Base-by-base conservation (phyloP, 352 stramenopile genomes). In the Phytophthora nicotianae region DNA sequence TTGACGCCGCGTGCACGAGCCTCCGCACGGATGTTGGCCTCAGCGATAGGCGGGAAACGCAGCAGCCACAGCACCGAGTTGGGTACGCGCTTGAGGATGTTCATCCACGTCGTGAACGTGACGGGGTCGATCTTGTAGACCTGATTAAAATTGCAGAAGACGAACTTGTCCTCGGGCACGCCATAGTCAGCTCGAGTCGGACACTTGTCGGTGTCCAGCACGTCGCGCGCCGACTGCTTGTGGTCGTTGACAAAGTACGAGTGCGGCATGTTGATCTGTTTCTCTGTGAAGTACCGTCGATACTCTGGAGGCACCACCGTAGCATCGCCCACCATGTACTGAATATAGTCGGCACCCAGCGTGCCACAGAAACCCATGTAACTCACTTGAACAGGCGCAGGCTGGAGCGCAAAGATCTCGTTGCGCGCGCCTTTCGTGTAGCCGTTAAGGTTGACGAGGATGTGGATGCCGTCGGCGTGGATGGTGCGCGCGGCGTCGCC, bases 131-230 rank as follows among this genome's bases (percentile, higher is more conserved):
- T 97, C 77, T 98, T 98, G 89, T 98, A 97, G 11, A 97, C 70
- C 60, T 98, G 88, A 50, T 97, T 98, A 58, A 98, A 98, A 62
- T 97, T 97, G 62, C 90, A 97, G 64, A 98, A 98, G 24, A 98
- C 93, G 68, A 98, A 98, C 51, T 78, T 81, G 72, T 97, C 90
- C 26, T 98, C 91, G 0, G 90, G 84, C 0, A 98, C 80, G 29
- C 91, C 93, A 48, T 98, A 98, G 52, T 93, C 74, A 5, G 70
- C 65, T 50, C 93, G 86, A 33, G 83, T 91, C 2, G 87, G 88
- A 17, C 85, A 92, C 47, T 83, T 90, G 8, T 79, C 66, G 17
- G 76, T 69, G 50, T 97, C 86, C 32, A 97, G 62, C 2, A 97
- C 87, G 32, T 96, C 86, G 0, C 52, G 74, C 0, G 86, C 84